phyloP scores from a whole-genome alignment of 768 basidiomycete genomes.

The Russula olivacea region DNA sequence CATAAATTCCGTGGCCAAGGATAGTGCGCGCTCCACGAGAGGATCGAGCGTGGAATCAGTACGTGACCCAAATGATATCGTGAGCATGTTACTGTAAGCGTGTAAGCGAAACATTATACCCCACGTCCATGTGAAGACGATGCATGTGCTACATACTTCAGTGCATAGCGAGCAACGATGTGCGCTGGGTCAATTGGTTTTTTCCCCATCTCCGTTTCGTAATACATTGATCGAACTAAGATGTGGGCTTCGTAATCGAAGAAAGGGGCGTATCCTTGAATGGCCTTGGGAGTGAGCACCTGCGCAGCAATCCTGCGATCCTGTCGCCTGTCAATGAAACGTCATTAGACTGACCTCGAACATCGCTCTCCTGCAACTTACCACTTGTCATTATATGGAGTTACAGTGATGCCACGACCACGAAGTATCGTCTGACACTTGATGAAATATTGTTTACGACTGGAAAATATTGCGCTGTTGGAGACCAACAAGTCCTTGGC shows the following conservation, averaged over 20 bases:
- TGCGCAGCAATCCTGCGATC: constrained; percentile 39
- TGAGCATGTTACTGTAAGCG: constrained; percentile 40
- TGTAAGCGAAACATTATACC: constrained; percentile 21
- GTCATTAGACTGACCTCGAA: not conserved
- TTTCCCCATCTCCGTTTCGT: constrained; percentile 31
- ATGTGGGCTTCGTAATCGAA: constrained; percentile 39
- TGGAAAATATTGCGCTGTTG: constrained; percentile 43
- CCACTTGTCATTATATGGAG: constrained; percentile 42
- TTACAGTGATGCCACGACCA: constrained; percentile 41
- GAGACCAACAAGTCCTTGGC: constrained; percentile 42
- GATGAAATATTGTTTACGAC: constrained; percentile 42
- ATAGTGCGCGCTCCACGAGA: constrained; percentile 35
- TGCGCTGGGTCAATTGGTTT: constrained; percentile 37
- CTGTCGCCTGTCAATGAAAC: constrained; percentile 33
- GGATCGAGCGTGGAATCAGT: constrained; percentile 38
- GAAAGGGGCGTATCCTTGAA: constrained; percentile 35
- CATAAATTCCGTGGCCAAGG: constrained; percentile 43
- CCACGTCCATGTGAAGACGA: not conserved
- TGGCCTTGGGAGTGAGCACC: constrained; percentile 34
- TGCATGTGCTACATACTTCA: constrained; percentile 24
- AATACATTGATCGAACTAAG: constrained; percentile 37
- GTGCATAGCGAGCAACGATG: constrained; percentile 35
- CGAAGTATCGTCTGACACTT: constrained; percentile 42
- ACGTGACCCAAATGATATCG: constrained; percentile 40
- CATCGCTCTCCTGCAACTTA: constrained; percentile 18